phyloP scores from a whole-genome alignment of 1,139 yeast genomes.

The Hanseniaspora gamundiae region DNA sequence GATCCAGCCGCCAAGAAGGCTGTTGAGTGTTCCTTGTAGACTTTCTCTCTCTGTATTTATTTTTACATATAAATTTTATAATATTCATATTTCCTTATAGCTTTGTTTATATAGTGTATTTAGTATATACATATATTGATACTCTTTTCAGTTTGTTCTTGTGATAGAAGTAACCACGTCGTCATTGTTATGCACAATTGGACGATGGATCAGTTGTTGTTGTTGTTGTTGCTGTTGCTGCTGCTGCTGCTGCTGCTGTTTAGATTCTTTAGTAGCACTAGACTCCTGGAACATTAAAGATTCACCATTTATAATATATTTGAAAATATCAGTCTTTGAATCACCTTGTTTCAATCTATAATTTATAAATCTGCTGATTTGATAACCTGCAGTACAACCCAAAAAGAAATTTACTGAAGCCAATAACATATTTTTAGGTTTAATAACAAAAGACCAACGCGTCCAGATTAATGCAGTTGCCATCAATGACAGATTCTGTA shows the following conservation, averaged over 20 bases:
- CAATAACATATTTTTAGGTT: slow-evolving; percentile 72
- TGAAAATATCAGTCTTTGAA: slow-evolving; percentile 38
- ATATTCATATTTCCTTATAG: no score
- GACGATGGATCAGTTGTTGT: slow-evolving; percentile 5
- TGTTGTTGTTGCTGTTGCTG: no score
- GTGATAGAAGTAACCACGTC: background rate
- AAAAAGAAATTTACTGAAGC: slow-evolving; percentile 93
- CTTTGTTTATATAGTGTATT: no score
- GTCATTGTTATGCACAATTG: slow-evolving; percentile 3
- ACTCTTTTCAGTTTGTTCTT: slow-evolving; percentile 1
- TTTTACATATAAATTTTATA: background rate
- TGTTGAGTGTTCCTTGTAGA: slow-evolving; percentile 32
- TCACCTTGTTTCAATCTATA: slow-evolving; percentile 46
- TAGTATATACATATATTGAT: no score
- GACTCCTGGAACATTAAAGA: slow-evolving; percentile 5
- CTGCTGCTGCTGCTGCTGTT: no score
- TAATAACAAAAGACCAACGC: slow-evolving; percentile 92
- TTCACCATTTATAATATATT: slow-evolving; percentile 46
- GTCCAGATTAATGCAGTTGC: slow-evolving; percentile 97
- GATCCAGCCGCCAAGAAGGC: slow-evolving; percentile 97
- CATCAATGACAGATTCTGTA: slow-evolving; percentile 76
- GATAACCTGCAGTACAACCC: slow-evolving; percentile 82
- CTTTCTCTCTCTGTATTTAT: background rate
- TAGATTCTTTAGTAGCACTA: no score
- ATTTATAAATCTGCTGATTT: slow-evolving; percentile 54